phyloP scores from a whole-genome alignment of 2,329 filamentous ascomycete species.

The Nemania diffusa region DNA sequence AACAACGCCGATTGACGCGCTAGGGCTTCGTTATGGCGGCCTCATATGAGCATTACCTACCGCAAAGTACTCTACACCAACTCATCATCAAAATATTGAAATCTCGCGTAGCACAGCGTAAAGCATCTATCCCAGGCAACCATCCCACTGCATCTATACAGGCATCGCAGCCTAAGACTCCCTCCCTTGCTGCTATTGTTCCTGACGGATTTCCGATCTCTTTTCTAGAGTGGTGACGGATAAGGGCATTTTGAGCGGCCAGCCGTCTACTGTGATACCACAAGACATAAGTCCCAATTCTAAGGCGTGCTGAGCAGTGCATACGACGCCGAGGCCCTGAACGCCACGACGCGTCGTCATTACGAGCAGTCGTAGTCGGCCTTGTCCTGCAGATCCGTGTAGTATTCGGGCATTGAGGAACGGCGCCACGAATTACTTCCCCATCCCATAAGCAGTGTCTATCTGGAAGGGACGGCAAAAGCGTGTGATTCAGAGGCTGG shows the following conservation, averaged over 20 bases:
- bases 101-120: constrained; percentile 1
- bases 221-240: background rate
- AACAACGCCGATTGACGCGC: background rate
- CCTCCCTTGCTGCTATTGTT: background rate
- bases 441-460: background rate
- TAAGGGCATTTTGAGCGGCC: background rate
- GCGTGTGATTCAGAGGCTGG: constrained; percentile 8
- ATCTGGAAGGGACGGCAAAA: background rate
- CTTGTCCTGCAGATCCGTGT: background rate
- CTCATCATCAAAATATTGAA: background rate
- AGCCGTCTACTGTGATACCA: constrained; percentile 21
- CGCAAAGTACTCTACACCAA: background rate
- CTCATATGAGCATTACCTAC: background rate
- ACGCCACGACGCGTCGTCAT: constrained; percentile 22
- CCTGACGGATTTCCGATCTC: background rate
- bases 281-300: background rate
- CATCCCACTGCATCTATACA: background rate
- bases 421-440: constrained; percentile 16
- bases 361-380: constrained; percentile 27
- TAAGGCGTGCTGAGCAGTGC: background rate
- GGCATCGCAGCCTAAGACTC: background rate
- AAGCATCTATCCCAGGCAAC: background rate
- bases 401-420: background rate
- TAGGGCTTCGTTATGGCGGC: background rate
- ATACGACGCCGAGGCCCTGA: background rate